phyloP scores from a whole-genome alignment of 805 yeast species.

The Candida glaebosa region DNA sequence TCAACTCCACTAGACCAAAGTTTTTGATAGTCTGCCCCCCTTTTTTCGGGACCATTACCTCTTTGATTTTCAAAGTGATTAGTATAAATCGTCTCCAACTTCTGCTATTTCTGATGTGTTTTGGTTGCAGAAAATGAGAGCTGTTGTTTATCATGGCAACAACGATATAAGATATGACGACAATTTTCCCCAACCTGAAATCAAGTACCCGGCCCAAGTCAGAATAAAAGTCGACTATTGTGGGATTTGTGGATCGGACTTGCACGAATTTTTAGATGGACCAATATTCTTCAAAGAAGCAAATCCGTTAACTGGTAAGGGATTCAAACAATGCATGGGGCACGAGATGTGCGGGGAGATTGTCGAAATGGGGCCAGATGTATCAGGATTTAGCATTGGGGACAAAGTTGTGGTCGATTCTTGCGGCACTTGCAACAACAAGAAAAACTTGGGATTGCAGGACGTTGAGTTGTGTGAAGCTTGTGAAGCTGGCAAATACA shows the following conservation, averaged over 20 bases:
- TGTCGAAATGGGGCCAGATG: constrained; percentile 53
- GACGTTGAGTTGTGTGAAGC: constrained; percentile 36
- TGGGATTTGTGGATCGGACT: constrained; percentile 64
- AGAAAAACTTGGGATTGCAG: constrained; percentile 23
- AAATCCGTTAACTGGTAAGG: constrained; percentile 46
- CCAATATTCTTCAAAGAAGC: constrained; percentile 51
- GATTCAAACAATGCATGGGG: constrained; percentile 45
- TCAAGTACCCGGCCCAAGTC: constrained; percentile 36
- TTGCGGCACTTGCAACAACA: constrained; percentile 54
- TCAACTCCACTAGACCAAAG: too few species aligned
- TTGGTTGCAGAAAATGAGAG: constrained; percentile 23
- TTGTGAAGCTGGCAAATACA: constrained; percentile 49
- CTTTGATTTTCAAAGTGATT: too few species aligned
- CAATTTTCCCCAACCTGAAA: constrained; percentile 26
- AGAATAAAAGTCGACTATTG: constrained; percentile 58
- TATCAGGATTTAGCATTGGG: constrained; percentile 53
- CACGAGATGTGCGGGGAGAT: constrained; percentile 68
- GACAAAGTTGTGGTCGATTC: constrained; percentile 67
- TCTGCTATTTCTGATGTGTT: too few species aligned
- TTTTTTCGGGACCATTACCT: too few species aligned
- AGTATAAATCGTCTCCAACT: too few species aligned
- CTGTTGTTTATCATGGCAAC: constrained; percentile 21
- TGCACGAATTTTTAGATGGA: constrained; percentile 54
- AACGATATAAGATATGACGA: constrained; percentile 14
- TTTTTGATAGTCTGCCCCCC: too few species aligned